Evolutionary conservation across 2,329 filamentous ascomycete genomes (phyloP).

Genomic region (Alternaria rosae): DNA sequence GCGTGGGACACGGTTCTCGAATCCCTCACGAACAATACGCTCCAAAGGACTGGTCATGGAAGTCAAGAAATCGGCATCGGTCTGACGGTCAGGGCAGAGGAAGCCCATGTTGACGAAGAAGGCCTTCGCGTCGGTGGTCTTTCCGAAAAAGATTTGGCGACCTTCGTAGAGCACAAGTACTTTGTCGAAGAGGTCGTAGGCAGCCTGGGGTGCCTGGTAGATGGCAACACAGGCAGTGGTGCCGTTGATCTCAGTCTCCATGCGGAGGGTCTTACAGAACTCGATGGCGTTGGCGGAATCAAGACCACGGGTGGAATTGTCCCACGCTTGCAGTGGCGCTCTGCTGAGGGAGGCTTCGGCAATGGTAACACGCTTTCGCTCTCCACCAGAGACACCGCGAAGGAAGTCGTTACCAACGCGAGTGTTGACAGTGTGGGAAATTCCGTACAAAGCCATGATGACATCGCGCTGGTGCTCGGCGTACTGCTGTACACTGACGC

Average conservation of each 20-base stretch:
- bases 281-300: slow-evolving; percentile 79
- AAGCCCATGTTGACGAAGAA: slow-evolving; percentile 79
- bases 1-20: slow-evolving; percentile 55
- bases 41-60: slow-evolving; percentile 68
- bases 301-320: slow-evolving; percentile 77
- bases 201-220: slow-evolving; percentile 74
- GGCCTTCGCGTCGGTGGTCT: slow-evolving; percentile 66
- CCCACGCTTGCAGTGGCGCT: slow-evolving; percentile 74
- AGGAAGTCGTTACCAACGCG: slow-evolving; percentile 78
- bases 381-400: slow-evolving; percentile 76
- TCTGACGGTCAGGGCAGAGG: slow-evolving; percentile 73
- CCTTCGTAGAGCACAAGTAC: slow-evolving; percentile 72
- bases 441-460: slow-evolving; percentile 69
- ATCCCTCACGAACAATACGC: slow-evolving; percentile 55
- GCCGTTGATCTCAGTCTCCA: slow-evolving; percentile 71
- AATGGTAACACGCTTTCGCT: slow-evolving; percentile 82
- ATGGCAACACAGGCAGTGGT: slow-evolving; percentile 74
- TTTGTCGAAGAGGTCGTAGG: slow-evolving; percentile 75
- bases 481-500: slow-evolving; percentile 63
- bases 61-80: slow-evolving; percentile 78
- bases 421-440: slow-evolving; percentile 75
- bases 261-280: slow-evolving; percentile 74
- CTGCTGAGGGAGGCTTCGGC: slow-evolving; percentile 76
- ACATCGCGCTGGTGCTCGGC: slow-evolving; percentile 69
- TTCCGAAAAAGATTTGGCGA: slow-evolving; percentile 75